Evolutionary conservation across 169 alveolate species (phyloP).

Genomic region (Cryptosporidium canis): DNA sequence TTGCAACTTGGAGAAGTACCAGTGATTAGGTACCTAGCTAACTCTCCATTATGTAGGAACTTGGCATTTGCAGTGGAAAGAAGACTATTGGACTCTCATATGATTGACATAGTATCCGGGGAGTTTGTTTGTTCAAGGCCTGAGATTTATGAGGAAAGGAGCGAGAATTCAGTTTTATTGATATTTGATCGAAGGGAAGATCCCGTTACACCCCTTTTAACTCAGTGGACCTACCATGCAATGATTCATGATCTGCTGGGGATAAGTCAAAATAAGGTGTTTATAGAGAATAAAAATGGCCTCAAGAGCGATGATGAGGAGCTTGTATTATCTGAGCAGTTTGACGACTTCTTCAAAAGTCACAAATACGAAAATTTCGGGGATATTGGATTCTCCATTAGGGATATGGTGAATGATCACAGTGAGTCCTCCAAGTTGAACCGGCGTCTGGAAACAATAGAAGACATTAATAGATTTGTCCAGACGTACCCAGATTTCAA

Average conservation of each 20-base stretch:
- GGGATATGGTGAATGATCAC: conserved; percentile 85
- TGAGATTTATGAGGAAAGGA: conserved; percentile 18
- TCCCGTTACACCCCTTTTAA: conserved; percentile 94
- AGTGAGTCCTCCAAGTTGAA: conserved; percentile 77
- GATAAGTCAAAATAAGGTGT: conserved; percentile 88
- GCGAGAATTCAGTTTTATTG: conserved; percentile 81
- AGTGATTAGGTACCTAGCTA: conserved; percentile 79
- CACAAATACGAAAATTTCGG: conserved; percentile 92
- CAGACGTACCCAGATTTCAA: conserved; percentile 92
- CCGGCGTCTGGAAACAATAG: conserved; percentile 85
- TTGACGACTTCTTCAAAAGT: conserved; percentile 90
- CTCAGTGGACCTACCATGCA: conserved; percentile 97
- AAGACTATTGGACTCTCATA: conserved; percentile 82
- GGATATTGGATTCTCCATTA: conserved; percentile 90
- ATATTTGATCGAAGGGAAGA: conserved; percentile 95
- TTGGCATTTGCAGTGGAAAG: conserved; percentile 80
- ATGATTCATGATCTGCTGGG: conserved; percentile 95
- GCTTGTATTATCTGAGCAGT: conserved; percentile 84
- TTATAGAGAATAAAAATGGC: conserved; percentile 73
- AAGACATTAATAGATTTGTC: conserved; percentile 91
- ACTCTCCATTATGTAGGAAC: conserved; percentile 78
- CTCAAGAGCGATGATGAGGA: conserved; percentile 80
- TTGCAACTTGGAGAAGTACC: conserved; percentile 82
- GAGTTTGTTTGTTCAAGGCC: conserved; percentile 40
- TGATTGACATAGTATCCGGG: conserved; percentile 76